Conservation (phyloP, 2,329 filamentous ascomycete genomes). For the Macrophomina phaseolina region DNA sequence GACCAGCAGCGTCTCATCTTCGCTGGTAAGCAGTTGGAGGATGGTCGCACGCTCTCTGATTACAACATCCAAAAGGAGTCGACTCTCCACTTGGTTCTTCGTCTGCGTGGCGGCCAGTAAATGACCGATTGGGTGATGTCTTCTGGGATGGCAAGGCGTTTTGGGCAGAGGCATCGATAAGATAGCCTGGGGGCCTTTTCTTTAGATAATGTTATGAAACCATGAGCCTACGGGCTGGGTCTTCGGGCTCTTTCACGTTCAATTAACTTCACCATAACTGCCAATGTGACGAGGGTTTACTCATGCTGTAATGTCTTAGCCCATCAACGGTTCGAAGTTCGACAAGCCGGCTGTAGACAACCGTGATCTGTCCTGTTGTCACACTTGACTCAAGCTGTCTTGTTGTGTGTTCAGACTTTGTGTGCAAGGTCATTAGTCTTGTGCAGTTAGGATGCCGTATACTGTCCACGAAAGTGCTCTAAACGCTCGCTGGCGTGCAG, state of each 20-base stretch:
- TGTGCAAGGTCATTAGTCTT: too few relatives aligned
- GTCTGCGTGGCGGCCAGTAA: constrained; percentile 58
- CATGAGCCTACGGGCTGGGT: constrained; percentile 22
- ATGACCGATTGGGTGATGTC: neutral
- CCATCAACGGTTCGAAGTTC: too few relatives aligned
- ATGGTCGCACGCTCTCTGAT: constrained; percentile 87
- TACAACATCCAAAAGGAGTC: constrained; percentile 92
- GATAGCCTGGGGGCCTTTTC: constrained; percentile 12
- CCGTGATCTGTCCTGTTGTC: neutral
- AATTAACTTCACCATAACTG: neutral
- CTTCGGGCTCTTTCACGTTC: constrained; percentile 19
- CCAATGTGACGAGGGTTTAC: too few relatives aligned
- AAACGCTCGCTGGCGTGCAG: too few relatives aligned
- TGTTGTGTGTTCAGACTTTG: too few relatives aligned
- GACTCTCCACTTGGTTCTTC: constrained; percentile 76
- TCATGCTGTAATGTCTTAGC: too few relatives aligned
- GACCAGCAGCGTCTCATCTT: constrained; percentile 96
- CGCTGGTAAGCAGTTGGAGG: constrained; percentile 90
- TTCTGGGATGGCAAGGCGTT: constrained; percentile 22
- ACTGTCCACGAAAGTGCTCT: neutral
- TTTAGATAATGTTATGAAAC: constrained; percentile 17
- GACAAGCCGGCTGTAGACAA: neutral
- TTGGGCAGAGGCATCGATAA: constrained; percentile 7
- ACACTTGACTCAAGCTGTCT: too few relatives aligned
- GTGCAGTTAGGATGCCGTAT: too few relatives aligned